Percentiles rank a stretch among this genome's conserved stretches.
Conservation (phyloP, 2,329 filamentous ascomycete genomes). For the Colletotrichum lentis region DNA sequence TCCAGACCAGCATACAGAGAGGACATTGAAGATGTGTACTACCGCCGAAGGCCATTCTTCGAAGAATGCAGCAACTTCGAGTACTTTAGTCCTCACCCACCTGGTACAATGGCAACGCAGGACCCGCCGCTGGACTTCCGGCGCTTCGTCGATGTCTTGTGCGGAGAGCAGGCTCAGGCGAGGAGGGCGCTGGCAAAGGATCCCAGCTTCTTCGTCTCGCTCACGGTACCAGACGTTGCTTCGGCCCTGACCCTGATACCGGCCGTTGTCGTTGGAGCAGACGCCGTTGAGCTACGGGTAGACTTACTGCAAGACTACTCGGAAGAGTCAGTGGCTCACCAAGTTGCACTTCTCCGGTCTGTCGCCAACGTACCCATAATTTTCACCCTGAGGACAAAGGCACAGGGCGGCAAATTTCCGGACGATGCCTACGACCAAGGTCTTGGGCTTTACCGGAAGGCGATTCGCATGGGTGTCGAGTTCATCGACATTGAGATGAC, state of each 20-base stretch:
- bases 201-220: conserved; percentile 89
- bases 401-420: conserved; percentile 88
- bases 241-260: conserved; percentile 71
- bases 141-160: conserved; percentile 68
- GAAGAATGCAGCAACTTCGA: conserved; percentile 92
- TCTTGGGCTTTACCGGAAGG: conserved; percentile 77
- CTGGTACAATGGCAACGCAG: conserved; percentile 25
- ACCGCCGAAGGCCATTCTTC: conserved; percentile 88
- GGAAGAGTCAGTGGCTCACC: conserved; percentile 79
- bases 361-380: conserved; percentile 81
- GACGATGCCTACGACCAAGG: conserved; percentile 77
- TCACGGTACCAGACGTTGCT: conserved; percentile 81
- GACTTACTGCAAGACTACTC: conserved; percentile 83
- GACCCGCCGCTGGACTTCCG: conserved; percentile 65
- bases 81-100: conserved; percentile 80
- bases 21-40: conserved; percentile 90
- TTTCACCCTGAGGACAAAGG: conserved; percentile 86
- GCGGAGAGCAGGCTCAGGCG: conserved; percentile 32
- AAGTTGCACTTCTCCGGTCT: conserved; percentile 81
- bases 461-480: conserved; percentile 84
- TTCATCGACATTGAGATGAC: conserved; percentile 94
- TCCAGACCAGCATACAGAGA: conserved; percentile 91
- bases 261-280: conserved; percentile 80
- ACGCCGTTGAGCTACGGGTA: conserved; percentile 93
- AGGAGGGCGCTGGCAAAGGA: conserved; percentile 55